These are phyloP conservation scores for Emergomyces pasteurianus DNA, from an alignment of 2,329 filamentous ascomycete species.

Conservation along the genomic window DNA sequence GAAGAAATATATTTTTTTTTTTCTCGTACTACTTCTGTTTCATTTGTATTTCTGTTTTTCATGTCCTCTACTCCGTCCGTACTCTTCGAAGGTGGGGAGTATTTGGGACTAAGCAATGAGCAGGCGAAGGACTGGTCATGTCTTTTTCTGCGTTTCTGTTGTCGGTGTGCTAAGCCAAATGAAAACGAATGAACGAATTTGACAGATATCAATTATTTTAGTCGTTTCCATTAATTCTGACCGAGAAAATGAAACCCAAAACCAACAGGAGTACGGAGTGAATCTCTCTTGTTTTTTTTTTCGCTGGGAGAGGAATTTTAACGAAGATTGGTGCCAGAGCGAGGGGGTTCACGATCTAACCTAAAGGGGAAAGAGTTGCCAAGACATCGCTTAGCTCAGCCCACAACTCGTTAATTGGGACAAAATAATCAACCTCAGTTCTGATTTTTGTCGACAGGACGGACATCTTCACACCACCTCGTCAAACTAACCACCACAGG, in stretches of 20 bases:
- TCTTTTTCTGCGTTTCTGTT: too few species aligned
- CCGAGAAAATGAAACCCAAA: background rate
- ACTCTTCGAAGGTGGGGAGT: too few species aligned
- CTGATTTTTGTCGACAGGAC: constrained; percentile 25
- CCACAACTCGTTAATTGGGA: constrained; percentile 32
- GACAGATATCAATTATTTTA: background rate
- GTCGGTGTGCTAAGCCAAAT: too few species aligned
- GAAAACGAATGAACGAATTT: too few species aligned
- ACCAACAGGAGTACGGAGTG: background rate
- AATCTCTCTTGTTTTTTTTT: too few species aligned
- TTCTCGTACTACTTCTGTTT: background rate
- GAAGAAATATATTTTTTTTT: too few species aligned
- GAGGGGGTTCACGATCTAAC: background rate
- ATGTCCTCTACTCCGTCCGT: too few species aligned
- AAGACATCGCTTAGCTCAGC: constrained; percentile 32
- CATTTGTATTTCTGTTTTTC: background rate
- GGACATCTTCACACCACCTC: constrained; percentile 27
- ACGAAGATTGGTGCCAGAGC: too few species aligned
- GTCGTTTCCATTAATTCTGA: background rate
- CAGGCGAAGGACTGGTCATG: too few species aligned
- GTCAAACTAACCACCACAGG: constrained; percentile 37
- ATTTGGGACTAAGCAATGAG: too few species aligned
- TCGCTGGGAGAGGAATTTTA: too few species aligned
- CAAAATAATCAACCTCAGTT: constrained; percentile 22
- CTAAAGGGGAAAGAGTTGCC: constrained; percentile 11